Base-by-base conservation (phyloP, 495 filamentous ascomycete species). In the Penicillium pancosmium region DNA sequence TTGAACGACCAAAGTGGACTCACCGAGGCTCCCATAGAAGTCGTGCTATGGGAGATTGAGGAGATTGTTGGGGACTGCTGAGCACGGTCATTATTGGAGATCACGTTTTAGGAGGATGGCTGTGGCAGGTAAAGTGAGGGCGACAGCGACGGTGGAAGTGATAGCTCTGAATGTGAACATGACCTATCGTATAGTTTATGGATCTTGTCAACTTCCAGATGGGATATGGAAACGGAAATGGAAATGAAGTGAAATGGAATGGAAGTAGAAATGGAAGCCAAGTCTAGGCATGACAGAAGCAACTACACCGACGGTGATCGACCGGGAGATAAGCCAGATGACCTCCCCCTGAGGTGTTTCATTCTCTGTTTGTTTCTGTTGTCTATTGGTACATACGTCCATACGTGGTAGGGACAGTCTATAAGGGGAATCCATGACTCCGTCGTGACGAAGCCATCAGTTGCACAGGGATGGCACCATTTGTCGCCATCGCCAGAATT, bases 1-100 rank as follows among this genome's bases (percentile, higher is more conserved):
- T 43, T 51, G 13, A 44, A 44, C 46, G 25, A 56, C 40, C 21
- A 33, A 25, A 49, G 55, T 5, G 52, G 19, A 75, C 74, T 64
- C 9, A 77, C 74, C 64, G 69, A 16, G 71, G 70, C 56, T 75
- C 74, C 74, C 74, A 77, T 31, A 63, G 60, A 31, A 77, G 59
- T 36, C 74, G 69, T 18, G 68, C 72, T 49, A 77, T 46, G 7
- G 67, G 69, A 44, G 59, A 54, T 55, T 48, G 61, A n/a, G 57
- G 61, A n/a, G 57, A 40, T 34, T 21, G 52, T 35, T 31, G 27
- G 27, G 36, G 50, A 49, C 27, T 57, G 27, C 25, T 15, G 21
- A 61, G 48, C 16, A 62, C 43, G 7, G 62, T 50, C 68, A 66
- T 70, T 18, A 8, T 41, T 19, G 23, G 19, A 40, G 41, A 18